Base-by-base conservation (phyloP, 805 yeast species). In the Starmerella sp. region DNA sequence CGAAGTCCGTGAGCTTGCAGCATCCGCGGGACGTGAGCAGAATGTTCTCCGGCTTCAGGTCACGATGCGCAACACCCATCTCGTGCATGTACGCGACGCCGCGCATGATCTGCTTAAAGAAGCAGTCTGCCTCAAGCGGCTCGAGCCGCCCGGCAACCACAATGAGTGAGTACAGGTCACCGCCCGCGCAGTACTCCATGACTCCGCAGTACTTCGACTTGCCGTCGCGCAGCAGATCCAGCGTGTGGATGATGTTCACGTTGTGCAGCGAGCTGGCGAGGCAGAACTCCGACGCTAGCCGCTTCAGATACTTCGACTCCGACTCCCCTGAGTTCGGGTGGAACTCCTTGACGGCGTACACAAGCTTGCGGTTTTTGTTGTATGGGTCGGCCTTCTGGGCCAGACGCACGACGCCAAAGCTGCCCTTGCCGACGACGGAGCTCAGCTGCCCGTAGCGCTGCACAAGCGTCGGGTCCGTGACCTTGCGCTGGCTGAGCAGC, bases 141-240 rank as follows among this genome's bases (percentile, higher is more conserved):
- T 81, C 82, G 32, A 84, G 68, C 32, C 42, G 75, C 28, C 75
- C 75, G 5, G 79, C 77, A 47, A 76, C 72, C 30, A 77, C 73
- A 46, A 82, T 77, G 48, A 83, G 71, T 5, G 83, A 72, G 65
- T 81, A 84, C 32, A 85, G 71, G 68, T 85, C 93, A 57, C 93
- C 93, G 61, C 88, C 88, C 10, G 95, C 88, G 63, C 95, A 86
- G 68, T 82, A 90, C 71, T 93, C 97, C 96, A 91, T 87, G 47
- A 91, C 88, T 67, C 90, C 95, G 52, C 85, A 79, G 71, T 82
- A 82, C 61, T 83, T 75, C 67, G 86, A 76, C 65, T 78, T 69
- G 60, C 81, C 72, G 71, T 85, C 83, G 59, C 79, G 79, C 82
- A 89, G 79, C 53, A 89, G 75, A 68, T 85, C 96, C 60, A 81